Evolutionary conservation across 768 basidiomycete species (phyloP), one percentile per base, ranked within the genome.

Genomic region (Steccherinum ochraceum): DNA sequence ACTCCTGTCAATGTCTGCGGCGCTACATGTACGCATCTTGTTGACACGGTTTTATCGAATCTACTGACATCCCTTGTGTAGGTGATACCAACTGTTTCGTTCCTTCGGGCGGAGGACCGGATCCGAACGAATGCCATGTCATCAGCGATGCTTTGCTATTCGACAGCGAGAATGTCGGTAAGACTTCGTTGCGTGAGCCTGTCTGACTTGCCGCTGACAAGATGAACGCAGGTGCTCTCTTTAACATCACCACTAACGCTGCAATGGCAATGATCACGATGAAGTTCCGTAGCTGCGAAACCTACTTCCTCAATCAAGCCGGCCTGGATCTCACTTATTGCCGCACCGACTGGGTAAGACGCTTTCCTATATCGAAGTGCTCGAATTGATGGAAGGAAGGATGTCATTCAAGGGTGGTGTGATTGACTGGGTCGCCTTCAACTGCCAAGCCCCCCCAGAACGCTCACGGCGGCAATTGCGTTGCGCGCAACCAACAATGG

Each of bases 221-320:
- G n/a, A n/a, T n/a, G n/a, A n/a, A n/a, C n/a, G n/a, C n/a, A 49
- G 52, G 52, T 20, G 24, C 46, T 21, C 24, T 58, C 24, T 56
- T 56, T 35, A 24, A 12, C 2, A 44, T 52, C 23, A 20, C 52
- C 61, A 48, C 50, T 4, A 60, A 60, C 46, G 70, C 70, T 49
- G n/a, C n/a, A n/a, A n/a, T n/a, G 49, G 70, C 72, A 55, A 66
- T 68, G 12, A 58, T 75, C 40, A 61, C 64, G n/a, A 68, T 79
- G 72, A 59, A 67, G 23, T 78, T 67, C 58, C 45, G 60, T 13
- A 69, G 62, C 55, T 78, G 75, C 65, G 59, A 67, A 53, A 69
- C 73, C 16, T 77, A 76, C 66, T 74, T 78, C 61, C 60, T 74
- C 30, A 77, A 79, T 58, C 77, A 77, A 57, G 72, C 72, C 47